These are phyloP conservation scores for Talaromyces amestolkiae DNA, from an alignment of 2,329 filamentous ascomycete genomes.

Conservation along the genomic window DNA sequence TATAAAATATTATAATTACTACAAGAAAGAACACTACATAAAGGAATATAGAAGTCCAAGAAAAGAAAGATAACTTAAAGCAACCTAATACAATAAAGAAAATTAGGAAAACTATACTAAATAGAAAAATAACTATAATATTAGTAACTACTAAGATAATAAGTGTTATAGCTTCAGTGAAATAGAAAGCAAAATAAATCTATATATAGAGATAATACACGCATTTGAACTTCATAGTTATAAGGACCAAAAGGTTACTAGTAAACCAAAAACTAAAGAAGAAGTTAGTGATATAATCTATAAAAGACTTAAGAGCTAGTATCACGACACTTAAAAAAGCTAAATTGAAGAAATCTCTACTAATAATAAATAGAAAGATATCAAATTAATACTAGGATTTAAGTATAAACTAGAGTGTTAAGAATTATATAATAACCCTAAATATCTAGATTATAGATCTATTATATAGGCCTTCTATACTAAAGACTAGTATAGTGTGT, in stretches of 20 bases:
- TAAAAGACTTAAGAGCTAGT: not conserved
- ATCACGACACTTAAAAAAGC: not conserved
- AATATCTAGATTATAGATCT: not conserved
- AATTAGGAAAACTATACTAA: not conserved
- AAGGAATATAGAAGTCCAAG: not conserved
- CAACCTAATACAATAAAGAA: not conserved
- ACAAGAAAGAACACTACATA: not conserved
- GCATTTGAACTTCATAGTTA: not conserved
- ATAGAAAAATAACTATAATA: not conserved
- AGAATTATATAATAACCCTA: not conserved
- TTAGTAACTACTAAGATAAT: not conserved
- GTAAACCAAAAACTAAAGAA: not conserved
- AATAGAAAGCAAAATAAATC: not conserved
- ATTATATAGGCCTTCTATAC: not conserved
- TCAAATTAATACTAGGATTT: not conserved
- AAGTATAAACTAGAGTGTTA: not conserved
- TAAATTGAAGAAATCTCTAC: not conserved
- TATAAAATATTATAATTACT: not conserved
- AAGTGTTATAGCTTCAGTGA: not conserved
- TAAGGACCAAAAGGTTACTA: not conserved
- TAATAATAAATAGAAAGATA: not conserved
- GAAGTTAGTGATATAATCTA: not conserved
- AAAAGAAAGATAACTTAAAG: not conserved
- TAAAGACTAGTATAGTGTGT: not conserved
- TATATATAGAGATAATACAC: not conserved